These are phyloP conservation scores for Nicotiana undulata DNA, from an alignment of 257 asterid species.

Conservation along the genomic window DNA sequence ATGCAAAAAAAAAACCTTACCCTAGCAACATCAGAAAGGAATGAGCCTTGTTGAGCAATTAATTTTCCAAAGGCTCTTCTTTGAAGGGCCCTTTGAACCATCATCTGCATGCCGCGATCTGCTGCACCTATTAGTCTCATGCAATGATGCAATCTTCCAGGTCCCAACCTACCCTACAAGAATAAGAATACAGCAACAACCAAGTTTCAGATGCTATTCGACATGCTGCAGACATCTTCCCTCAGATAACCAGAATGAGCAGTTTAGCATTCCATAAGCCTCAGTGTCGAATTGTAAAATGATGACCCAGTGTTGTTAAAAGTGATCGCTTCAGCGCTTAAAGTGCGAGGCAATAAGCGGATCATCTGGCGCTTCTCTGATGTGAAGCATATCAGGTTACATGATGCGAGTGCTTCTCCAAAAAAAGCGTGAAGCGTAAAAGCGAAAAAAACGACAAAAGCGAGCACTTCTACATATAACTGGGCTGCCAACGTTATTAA, in stretches of 20 bases:
- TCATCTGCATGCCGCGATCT: constrained; percentile 89
- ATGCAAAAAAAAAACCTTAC: too few species aligned
- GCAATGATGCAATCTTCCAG: constrained; percentile 97
- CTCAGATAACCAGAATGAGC: neutral
- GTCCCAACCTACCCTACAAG: constrained; percentile 88
- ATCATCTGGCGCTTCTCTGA: too few species aligned
- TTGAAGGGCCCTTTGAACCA: constrained; percentile 71
- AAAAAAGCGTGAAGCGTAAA: too few species aligned
- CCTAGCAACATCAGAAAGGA: constrained; percentile 63
- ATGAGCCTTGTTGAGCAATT: constrained; percentile 88
- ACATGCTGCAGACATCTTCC: neutral
- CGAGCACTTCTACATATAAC: too few species aligned
- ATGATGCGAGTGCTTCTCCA: too few species aligned
- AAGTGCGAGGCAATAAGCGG: too few species aligned
- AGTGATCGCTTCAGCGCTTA: too few species aligned
- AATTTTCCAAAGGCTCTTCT: constrained; percentile 70
- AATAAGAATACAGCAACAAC: constrained; percentile 5
- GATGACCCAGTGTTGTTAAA: neutral
- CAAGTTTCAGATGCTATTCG: neutral
- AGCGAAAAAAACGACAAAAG: too few species aligned
- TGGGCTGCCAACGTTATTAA: too few species aligned
- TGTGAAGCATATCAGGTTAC: too few species aligned
- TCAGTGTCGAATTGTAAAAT: neutral
- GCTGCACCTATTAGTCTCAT: constrained; percentile 97
- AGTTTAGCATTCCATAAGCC: neutral